Evolutionary conservation across 768 basidiomycete genomes (phyloP), one percentile per base, ranked within the genome.

Genomic region (Russula dissimulans): DNA sequence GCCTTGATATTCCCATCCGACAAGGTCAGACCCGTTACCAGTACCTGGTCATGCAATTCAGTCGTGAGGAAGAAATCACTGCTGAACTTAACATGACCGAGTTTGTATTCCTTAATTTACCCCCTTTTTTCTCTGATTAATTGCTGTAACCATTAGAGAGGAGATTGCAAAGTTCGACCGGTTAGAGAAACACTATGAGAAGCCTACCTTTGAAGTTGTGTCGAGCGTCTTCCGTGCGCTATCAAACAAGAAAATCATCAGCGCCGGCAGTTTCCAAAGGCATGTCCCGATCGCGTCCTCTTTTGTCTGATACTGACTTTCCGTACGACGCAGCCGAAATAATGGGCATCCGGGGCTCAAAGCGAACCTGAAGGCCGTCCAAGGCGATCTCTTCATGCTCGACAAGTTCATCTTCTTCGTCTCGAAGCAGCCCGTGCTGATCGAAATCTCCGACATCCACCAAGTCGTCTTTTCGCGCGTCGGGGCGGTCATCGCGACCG

Each of bases 371-470:
- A 98, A 98, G 74, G 97, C 97, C 46, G 81, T 89, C 4, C 93
- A 95, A 72, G 97, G 97, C 61, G 94, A 97, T 71, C 83, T 99
- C 36, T 98, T 97, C 81, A 83, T 98, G 79, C 86, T 99, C 64
- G 97, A 98, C 69, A 97, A 97, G 81, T 91, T 89, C 72, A 80
- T 99, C 50, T 92, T 99, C 75, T 98, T 98, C 76, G 92, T 98
- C 62, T 94, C 95, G 57, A 97, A 98, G 73, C 87, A 90, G 65
- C 95, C 97, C 1, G 84, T 85, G 38, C 86, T 97, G 68, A 81
- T 97, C 67, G 91, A 95, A 66, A 84, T 95, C 64, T 81, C 83
- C 55, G 92, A 97, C 66, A 89, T 98, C 63, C 86, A 91, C 64
- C 87, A 89, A 71, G 88, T 90, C 60, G 79, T 92, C 54, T 97